Base-by-base conservation (phyloP, 2,329 filamentous ascomycete species). In the Dendrostoma leiphaemia region DNA sequence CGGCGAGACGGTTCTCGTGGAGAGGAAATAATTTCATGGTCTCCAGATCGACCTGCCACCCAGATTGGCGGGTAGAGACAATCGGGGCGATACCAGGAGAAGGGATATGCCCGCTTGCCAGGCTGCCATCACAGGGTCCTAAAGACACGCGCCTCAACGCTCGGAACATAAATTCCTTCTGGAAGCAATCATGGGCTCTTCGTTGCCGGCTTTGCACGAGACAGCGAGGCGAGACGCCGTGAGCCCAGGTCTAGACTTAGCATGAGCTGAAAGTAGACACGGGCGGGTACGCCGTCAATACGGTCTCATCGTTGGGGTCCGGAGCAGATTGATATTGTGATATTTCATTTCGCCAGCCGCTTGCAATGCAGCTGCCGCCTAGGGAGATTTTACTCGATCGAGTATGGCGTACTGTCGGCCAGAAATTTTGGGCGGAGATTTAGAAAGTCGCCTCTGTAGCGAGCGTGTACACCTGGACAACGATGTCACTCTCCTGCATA, bases 61-160 rank as follows among this genome's bases (percentile, higher is more conserved):
- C 52, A 58, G 56, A 58, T 58, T 52, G 49, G 55, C 41, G 41
- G 47, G 41, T 47, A 54, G 44, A 51, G 47, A 26, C 24, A 35
- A 51, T 37, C 40, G 31, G 41, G 24, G 38, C 29, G 21, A 43
- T 43, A 35, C 41, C 53, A 54, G 60, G 58, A 63, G 63, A 64
- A 67, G 68, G 55, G 70, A 70, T 70, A 66, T 67, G 65, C 66
- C 69, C 71, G 68, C 67, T 65, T 67, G 63, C 41, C 28, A 29
- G 43, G 40, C 35, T 35, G 21, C 46, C 28, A 54, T 59, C 59
- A 59, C 55, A 57, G 44, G 61, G 60, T 45, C 41, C 40, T 19
- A 23, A 29, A 28, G 26, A 46, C 44, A 41, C 44, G 49, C 54
- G 50, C 54, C 17, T 46, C 32, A 34, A 44, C 37, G 19, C 15